Evolutionary conservation across 2,329 filamentous ascomycete genomes (phyloP).

Genomic region (Pseudopithomyces chartarum): DNA sequence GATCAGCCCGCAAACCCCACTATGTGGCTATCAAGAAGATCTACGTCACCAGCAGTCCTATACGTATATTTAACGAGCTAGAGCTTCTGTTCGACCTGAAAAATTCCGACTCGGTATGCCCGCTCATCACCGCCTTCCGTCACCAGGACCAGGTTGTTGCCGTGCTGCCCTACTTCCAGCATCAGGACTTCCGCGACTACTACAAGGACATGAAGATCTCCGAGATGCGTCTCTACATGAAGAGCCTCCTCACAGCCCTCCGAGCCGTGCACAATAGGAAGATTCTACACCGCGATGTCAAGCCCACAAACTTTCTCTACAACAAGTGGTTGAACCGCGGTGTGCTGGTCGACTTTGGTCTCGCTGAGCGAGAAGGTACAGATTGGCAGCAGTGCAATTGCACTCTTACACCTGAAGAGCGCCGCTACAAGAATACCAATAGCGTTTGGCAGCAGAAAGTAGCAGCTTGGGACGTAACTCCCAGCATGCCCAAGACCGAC

Average conservation of each 20-base stretch:
- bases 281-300: conserved; percentile 95
- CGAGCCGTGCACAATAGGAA: conserved; percentile 79
- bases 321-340: conserved; percentile 79
- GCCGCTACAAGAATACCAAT: conserved; percentile 62
- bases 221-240: conserved; percentile 89
- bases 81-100: conserved; percentile 89
- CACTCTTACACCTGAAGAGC: conserved; percentile 65
- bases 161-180: conserved; percentile 92
- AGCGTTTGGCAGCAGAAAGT: conserved; percentile 64
- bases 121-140: conserved; percentile 95
- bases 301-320: conserved; percentile 97
- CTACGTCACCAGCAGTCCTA: conserved; percentile 94
- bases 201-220: conserved; percentile 86
- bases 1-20: conserved; percentile 59
- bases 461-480: conserved; percentile 43
- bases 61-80: conserved; percentile 93
- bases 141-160: conserved; percentile 93
- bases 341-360: conserved; percentile 97
- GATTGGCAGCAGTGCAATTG: conserved; percentile 85
- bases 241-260: conserved; percentile 84
- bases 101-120: conserved; percentile 83
- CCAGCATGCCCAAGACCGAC: conserved; percentile 87
- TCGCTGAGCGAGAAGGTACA: conserved; percentile 76
- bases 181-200: conserved; percentile 93
- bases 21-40: conserved; percentile 99